Evolutionary conservation across 371 early-diverging fungal species (phyloP).

Genomic region (Circinella umbellata): DNA sequence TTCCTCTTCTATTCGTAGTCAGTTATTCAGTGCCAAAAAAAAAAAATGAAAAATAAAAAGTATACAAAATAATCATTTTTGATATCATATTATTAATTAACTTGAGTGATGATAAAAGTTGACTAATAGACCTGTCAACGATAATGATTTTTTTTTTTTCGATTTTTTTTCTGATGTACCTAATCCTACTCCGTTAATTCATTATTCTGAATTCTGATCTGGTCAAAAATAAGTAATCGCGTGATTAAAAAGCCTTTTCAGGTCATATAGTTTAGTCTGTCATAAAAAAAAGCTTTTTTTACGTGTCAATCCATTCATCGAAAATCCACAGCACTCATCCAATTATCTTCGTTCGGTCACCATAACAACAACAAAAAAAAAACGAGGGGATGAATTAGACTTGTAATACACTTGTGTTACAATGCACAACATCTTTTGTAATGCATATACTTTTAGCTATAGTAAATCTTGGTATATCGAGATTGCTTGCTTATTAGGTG

Average conservation of each 20-base stretch:
- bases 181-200: too few relatives aligned
- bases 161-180: too few relatives aligned
- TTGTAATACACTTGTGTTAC: background rate
- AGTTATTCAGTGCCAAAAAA: background rate
- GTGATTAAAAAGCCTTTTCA: background rate
- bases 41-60: background rate
- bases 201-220: too few relatives aligned
- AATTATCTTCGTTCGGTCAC: background rate
- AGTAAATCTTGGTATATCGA: too few relatives aligned
- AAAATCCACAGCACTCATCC: too few relatives aligned
- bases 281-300: too few relatives aligned
- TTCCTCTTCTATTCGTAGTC: background rate
- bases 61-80: background rate
- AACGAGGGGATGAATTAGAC: background rate
- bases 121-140: background rate
- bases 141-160: too few relatives aligned
- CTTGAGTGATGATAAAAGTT: background rate
- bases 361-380: constrained; percentile 5
- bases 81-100: background rate
- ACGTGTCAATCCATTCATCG: too few relatives aligned
- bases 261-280: background rate
- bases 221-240: background rate
- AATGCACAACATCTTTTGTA: constrained; percentile 1
- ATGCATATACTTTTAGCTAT: too few relatives aligned
- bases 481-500: too few relatives aligned